These are phyloP conservation scores for Neopestalotiopsis sp. DNA, from an alignment of 2,329 filamentous ascomycete genomes.

Conservation along the genomic window DNA sequence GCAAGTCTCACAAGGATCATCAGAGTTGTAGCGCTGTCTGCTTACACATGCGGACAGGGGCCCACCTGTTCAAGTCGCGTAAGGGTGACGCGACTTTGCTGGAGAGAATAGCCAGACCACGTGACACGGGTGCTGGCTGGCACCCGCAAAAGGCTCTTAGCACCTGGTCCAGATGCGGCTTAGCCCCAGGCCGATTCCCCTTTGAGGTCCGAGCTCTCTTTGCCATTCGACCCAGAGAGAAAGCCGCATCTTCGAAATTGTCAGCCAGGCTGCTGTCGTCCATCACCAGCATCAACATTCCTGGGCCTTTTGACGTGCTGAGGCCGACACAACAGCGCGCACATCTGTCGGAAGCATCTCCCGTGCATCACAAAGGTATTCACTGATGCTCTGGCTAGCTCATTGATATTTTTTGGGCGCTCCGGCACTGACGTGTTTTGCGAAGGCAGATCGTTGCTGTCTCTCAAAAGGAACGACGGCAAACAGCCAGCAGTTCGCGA, in stretches of 20 bases:
- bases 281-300: slow-evolving; percentile 14
- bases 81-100: background rate
- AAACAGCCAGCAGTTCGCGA: background rate
- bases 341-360: background rate
- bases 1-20: too few relatives aligned
- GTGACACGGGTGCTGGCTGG: background rate
- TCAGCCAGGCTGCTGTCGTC: slow-evolving; percentile 2
- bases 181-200: background rate
- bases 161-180: background rate
- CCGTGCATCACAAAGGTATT: slow-evolving; percentile 8
- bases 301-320: background rate
- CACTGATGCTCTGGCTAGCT: slow-evolving; percentile 10
- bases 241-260: slow-evolving; percentile 12
- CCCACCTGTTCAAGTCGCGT: background rate
- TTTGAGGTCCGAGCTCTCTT: slow-evolving; percentile 11
- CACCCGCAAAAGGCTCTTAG: background rate
- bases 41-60: background rate
- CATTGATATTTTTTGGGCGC: slow-evolving; percentile 1
- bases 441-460: slow-evolving; percentile 9
- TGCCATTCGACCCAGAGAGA: background rate
- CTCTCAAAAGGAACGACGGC: background rate
- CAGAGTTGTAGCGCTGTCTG: background rate
- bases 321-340: slow-evolving; percentile 9
- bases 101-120: background rate
- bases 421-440: slow-evolving; percentile 7